Evolutionary conservation across 495 filamentous ascomycete genomes (phyloP), one percentile per base, ranked within the genome.

Genomic region (Neurospora africana): DNA sequence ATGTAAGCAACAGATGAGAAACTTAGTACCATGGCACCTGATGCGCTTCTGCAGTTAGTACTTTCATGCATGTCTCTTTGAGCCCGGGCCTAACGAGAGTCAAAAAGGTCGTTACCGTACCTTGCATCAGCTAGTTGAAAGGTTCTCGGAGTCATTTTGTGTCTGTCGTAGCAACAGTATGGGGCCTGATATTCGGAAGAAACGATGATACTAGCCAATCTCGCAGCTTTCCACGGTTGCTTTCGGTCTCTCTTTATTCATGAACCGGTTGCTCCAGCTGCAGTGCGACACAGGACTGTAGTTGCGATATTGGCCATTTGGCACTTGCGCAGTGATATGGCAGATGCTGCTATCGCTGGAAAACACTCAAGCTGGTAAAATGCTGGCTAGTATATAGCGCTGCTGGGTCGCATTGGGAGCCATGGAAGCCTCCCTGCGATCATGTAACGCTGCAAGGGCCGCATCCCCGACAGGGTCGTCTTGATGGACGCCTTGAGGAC

Each of bases 361-460:
- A 68, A 80, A 74, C 75, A 75, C 80, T 73, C 73, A 75, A 76
- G 73, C 76, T 78, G 80, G 77, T 76, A 83, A 81, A 82, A 80
- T 81, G 76, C 77, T 74, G 78, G 76, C 72, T 79, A 75, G 78
- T 35, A 65, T 61, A 61, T 19, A 65, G 53, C 53, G 72, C 70
- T 71, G 38, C 36, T 27, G 72, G 74, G 73, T 73, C 39, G 70
- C 76, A 69, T 71, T 75, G 72, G 67, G 71, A 72, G 70, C 65
- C 72, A 73, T 69, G 58, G 38, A 74, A 74, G 38, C 72, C 72
- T 69, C 68, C 70, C 75, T 76, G 69, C 71, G 77, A 77, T 79
- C 75, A 78, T 82, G 77, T 76, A 78, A 79, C 75, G 71, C 73
- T 78, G 71, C 74, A 69, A 75, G 74, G 72, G 74, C 47, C 44